Base-by-base conservation (phyloP, 495 filamentous ascomycete genomes). In the Xylaria bambusicola region DNA sequence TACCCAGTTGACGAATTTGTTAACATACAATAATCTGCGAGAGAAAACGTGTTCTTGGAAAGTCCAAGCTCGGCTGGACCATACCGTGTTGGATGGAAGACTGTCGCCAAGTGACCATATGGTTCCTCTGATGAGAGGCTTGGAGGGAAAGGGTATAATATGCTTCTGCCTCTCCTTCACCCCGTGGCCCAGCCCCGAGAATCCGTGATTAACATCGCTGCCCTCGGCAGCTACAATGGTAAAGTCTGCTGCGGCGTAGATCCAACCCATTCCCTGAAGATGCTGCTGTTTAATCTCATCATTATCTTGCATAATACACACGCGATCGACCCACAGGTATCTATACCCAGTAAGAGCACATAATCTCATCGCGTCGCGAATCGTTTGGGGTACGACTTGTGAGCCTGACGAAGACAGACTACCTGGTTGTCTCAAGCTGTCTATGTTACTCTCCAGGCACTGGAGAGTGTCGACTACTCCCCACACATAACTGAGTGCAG, bases 1-100 rank as follows among this genome's bases (percentile, higher is more conserved):
- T 42, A 60, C 50, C 52, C 57, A 79, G 47, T 68, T 71, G 24
- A 69, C 56, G 6, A 61, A 20, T 20, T 67, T 58, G 4, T 65
- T 67, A 35, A 77, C 59, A 27, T 68, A 66, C 7, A 79, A 55
- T 17, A 68, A 58, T 2, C 73, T 68, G 2, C 46, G 53, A 4
- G 74, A 74, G 26, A 77, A 62, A 12, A 73, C 38, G 8, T 56
- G 62, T 59, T 78, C 75, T 56, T 77, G 75, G 47, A 71, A 77
- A 8, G 75, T 77, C 75, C 75, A 78, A 1, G 68, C 75, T 9
- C 75, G 62, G 6, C 65, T 71, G 1, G 48, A 56, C 75, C 72
- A 77, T 20, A 59, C 61, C 3, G 66, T 68, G 18, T 57, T 35
- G 38, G 50, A 47, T 13, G 44, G 26, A 12, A 47, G 4, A 26